A percentile compares a stretch with the other conserved stretches of the same genome.
Conservation (phyloP, 208 protist genomes). For the Trypanosoma platydactyli region DNA sequence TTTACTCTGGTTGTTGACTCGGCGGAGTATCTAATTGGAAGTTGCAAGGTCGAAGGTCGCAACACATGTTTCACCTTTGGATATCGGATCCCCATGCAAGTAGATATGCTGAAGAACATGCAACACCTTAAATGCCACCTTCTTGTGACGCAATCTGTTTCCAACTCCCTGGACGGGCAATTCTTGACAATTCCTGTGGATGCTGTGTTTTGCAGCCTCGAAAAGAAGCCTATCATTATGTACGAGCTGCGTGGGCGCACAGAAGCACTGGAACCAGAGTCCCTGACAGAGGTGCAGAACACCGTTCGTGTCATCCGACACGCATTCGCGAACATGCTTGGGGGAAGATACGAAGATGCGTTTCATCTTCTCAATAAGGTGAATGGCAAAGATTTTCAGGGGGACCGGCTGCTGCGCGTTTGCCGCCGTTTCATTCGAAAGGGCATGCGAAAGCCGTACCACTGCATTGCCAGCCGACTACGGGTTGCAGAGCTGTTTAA, state of each 20-base stretch:
- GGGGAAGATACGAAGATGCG: constrained; percentile 44
- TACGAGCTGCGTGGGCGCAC: constrained; percentile 56
- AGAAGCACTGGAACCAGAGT: constrained; percentile 16
- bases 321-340: constrained; percentile 50
- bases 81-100: constrained; percentile 21
- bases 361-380: constrained; percentile 31
- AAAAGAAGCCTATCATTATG: constrained; percentile 19
- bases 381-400: constrained; percentile 38
- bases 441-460: constrained; percentile 40
- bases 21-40: constrained; percentile 66
- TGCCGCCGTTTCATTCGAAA: constrained; percentile 34
- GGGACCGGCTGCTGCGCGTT: constrained; percentile 31
- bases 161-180: constrained; percentile 42
- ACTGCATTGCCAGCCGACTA: constrained; percentile 39
- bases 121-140: constrained; percentile 45
- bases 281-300: constrained; percentile 22
- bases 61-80: constrained; percentile 47
- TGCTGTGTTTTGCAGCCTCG: constrained; percentile 30
- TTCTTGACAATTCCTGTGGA: constrained; percentile 60
- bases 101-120: constrained; percentile 43
- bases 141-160: constrained; percentile 47
- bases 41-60: constrained; percentile 46
- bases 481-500: constrained; percentile 19
- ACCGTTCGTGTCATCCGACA: constrained; percentile 34
- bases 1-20: constrained; percentile 55